Evolutionary conservation across 164 flowering plant genomes (phyloP).

Genomic region (Aristolochia fimbriata): DNA sequence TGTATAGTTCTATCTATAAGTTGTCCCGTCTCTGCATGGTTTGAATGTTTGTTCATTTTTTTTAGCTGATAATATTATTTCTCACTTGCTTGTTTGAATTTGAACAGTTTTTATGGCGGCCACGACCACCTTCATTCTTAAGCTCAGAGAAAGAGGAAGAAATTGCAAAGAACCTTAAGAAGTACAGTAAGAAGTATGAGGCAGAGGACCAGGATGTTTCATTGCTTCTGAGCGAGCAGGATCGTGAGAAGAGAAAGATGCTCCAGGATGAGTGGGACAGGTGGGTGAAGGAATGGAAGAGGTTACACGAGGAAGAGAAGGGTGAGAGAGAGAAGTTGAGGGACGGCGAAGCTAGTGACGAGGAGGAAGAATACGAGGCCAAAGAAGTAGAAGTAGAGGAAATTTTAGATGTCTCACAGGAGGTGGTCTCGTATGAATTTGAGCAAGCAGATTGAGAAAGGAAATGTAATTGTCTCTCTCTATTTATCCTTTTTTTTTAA

Average conservation of each 20-base stretch:
- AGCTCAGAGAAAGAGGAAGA: constrained; percentile 87
- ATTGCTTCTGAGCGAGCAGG: constrained; percentile 74
- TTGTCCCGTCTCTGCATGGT: background rate
- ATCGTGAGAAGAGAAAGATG: constrained; percentile 71
- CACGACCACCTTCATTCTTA: constrained; percentile 79
- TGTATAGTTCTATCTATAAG: too few species aligned
- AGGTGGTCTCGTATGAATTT: constrained; percentile 28
- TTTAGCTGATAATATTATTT: background rate
- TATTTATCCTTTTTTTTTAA: too few species aligned
- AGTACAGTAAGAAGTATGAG: constrained; percentile 92
- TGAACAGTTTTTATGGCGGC: constrained; percentile 80
- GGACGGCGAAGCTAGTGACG: constrained; percentile 93
- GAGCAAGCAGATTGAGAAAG: background rate
- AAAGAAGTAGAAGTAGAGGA: constrained; percentile 93
- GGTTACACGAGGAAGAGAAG: constrained; percentile 64
- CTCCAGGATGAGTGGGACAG: constrained; percentile 85
- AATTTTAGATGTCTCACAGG: constrained; percentile 53
- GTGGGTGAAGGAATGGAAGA: constrained; percentile 72
- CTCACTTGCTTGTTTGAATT: background rate
- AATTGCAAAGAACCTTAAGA: constrained; percentile 83
- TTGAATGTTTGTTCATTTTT: background rate
- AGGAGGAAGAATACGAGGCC: constrained; percentile 92
- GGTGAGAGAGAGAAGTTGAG: constrained; percentile 45
- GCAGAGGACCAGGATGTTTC: constrained; percentile 94
- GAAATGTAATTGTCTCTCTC: too few species aligned